Percentiles rank a stretch among this genome's conserved stretches.
Evolutionary conservation across 1,139 yeast genomes (phyloP).

Genomic region (Protomyces macrosporus): DNA sequence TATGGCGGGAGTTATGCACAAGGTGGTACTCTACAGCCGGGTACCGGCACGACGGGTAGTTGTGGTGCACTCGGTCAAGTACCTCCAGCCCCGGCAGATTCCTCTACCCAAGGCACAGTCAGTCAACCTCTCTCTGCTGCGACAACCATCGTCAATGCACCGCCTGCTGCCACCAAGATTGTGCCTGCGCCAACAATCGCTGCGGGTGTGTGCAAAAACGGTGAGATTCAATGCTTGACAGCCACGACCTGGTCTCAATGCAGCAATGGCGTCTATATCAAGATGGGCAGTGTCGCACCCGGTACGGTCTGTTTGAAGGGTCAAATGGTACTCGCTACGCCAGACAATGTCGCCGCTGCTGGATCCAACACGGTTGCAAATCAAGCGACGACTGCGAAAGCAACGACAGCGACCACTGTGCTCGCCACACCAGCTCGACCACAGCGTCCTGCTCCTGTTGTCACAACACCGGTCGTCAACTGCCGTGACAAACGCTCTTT

Average conservation of each 20-base stretch:
- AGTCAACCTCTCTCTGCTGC: not conserved
- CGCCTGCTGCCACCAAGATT: not conserved
- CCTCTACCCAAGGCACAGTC: not conserved
- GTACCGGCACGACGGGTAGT: constrained; percentile 17
- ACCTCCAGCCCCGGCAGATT: not conserved
- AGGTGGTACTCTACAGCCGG: constrained; percentile 1
- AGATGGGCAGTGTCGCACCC: constrained; percentile 26
- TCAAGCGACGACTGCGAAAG: not conserved
- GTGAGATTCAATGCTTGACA: constrained; percentile 12
- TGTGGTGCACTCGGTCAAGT: not conserved
- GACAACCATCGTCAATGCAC: not conserved
- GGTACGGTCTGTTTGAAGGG: constrained; percentile 21
- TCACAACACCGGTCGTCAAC: not conserved
- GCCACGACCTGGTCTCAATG: constrained; percentile 16
- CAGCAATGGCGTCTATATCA: not conserved
- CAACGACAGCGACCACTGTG: not conserved
- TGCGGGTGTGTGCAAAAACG: not conserved
- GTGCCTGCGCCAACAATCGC: not conserved
- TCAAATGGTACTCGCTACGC: not conserved
- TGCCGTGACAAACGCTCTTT: not conserved
- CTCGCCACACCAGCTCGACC: not conserved
- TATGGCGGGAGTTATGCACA: constrained; percentile 17
- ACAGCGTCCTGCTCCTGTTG: not conserved
- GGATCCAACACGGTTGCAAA: not conserved
- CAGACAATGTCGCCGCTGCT: not conserved